A percentile compares a stretch with the other conserved stretches of the same genome.
These are phyloP conservation scores for Trichoderma virens DNA, from an alignment of 495 filamentous ascomycete species.

Conservation along the genomic window DNA sequence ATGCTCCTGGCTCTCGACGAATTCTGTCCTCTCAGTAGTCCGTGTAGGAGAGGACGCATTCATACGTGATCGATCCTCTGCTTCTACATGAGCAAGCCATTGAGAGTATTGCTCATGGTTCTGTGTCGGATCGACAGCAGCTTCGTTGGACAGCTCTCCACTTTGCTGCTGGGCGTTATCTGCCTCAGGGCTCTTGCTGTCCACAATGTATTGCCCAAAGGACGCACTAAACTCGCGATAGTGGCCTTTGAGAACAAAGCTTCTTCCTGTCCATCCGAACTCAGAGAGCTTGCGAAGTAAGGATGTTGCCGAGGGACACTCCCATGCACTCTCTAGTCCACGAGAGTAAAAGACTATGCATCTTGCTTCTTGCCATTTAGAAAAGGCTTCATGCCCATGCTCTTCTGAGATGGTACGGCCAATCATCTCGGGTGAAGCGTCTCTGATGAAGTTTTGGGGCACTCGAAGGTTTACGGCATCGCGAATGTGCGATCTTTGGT, in stretches of 20 bases:
- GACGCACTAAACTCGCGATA: conserved; percentile 39
- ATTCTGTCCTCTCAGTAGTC: neutral
- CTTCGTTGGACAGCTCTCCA: neutral
- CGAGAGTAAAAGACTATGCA: conserved; percentile 44
- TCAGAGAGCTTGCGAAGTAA: conserved; percentile 31
- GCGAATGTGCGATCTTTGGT: conserved; percentile 38
- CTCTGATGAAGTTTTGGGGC: conserved; percentile 32
- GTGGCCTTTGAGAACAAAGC: conserved; percentile 42
- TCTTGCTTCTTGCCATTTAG: conserved; percentile 34
- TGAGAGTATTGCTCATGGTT: neutral
- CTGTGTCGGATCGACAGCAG: conserved; percentile 9
- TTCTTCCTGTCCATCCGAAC: conserved; percentile 37
- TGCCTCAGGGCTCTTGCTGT: conserved; percentile 21
- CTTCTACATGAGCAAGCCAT: neutral
- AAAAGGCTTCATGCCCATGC: conserved; percentile 34
- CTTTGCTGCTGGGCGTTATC: neutral
- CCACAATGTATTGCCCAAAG: conserved; percentile 38
- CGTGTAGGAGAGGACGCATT: conserved; percentile 2
- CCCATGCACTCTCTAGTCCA: conserved; percentile 37
- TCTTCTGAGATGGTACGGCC: conserved; percentile 38
- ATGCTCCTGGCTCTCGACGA: neutral
- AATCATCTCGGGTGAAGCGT: conserved; percentile 40
- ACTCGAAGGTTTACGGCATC: conserved; percentile 40
- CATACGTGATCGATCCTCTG: neutral
- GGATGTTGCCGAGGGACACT: conserved; percentile 36